Evolutionary conservation across 1,284 basidiomycete genomes (phyloP).

Genomic region (Macrocystidia cucumis): DNA sequence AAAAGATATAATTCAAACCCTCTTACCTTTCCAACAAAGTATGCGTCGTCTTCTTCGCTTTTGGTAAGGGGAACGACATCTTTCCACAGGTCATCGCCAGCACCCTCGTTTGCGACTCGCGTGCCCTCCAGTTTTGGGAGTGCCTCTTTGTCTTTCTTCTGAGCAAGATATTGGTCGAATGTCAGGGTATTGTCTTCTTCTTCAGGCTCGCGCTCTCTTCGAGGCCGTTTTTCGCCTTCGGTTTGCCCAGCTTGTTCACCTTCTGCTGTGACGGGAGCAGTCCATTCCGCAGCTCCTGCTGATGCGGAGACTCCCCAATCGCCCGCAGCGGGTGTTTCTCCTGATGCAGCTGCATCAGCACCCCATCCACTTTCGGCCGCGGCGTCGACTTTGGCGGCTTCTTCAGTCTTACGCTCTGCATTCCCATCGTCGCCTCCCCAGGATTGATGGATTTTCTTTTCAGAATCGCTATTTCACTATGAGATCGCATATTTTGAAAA

Average conservation of each 20-base stretch:
- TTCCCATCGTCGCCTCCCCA: constrained; percentile 88
- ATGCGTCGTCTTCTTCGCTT: constrained; percentile 53
- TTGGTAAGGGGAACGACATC: constrained; percentile 56
- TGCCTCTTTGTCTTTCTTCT: constrained; percentile 55
- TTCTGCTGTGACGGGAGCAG: constrained; percentile 22
- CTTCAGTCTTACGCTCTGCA: constrained; percentile 72
- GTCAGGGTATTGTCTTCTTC: constrained; percentile 93
- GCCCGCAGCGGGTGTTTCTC: constrained; percentile 21
- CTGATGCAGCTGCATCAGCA: constrained; percentile 16
- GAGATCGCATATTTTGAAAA: constrained; percentile 3
- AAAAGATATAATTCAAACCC: constrained; percentile 1
- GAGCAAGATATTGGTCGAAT: constrained; percentile 76
- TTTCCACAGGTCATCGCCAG: constrained; percentile 51
- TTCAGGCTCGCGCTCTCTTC: constrained; percentile 57
- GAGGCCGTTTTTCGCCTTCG: constrained; percentile 33
- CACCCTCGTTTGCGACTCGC: constrained; percentile 66
- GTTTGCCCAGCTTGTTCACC: constrained; percentile 30
- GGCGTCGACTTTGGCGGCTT: constrained; percentile 56
- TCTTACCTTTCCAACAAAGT: constrained; percentile 71
- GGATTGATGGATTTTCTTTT: constrained; percentile 87
- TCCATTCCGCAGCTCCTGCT: constrained; percentile 25
- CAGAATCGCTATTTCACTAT: constrained; percentile 60
- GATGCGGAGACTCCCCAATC: constrained; percentile 31
- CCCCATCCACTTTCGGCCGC: constrained; percentile 44
- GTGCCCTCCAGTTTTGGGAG: constrained; percentile 63